Percentiles rank a stretch among this genome's conserved stretches.
phyloP scores from a whole-genome alignment of 2,329 filamentous ascomycete genomes.

The Phialocephala subalpina region DNA sequence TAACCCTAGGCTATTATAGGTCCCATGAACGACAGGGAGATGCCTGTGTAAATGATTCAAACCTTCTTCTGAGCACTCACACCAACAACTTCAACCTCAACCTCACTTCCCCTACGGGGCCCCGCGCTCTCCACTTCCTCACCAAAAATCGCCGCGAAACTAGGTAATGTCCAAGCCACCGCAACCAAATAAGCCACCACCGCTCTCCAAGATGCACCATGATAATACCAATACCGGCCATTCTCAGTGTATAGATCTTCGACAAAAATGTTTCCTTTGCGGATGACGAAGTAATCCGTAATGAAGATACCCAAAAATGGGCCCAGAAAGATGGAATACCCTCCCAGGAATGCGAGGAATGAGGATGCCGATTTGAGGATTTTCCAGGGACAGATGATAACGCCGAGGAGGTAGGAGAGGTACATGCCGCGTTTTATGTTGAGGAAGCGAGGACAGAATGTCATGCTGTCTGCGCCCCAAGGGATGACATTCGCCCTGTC shows the following conservation, averaged over 20 bases:
- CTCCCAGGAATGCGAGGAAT: conserved; percentile 13
- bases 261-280: conserved; percentile 13
- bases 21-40: too few relatives aligned
- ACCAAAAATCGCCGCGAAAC: conserved; percentile 17
- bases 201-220: conserved; percentile 9
- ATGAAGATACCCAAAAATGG: conserved; percentile 16
- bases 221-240: conserved; percentile 6
- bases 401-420: not conserved
- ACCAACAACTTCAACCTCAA: too few relatives aligned
- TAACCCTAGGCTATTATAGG: too few relatives aligned
- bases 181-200: conserved; percentile 9
- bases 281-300: conserved; percentile 14
- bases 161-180: conserved; percentile 10
- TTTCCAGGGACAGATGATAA: conserved; percentile 12
- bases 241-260: conserved; percentile 1
- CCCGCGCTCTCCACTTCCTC: not conserved
- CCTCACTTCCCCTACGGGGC: not conserved
- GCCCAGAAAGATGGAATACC: conserved; percentile 15
- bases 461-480: conserved; percentile 11
- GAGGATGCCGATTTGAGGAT: conserved; percentile 11
- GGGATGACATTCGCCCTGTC: conserved; percentile 14
- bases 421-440: conserved; percentile 6
- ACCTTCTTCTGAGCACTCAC: too few relatives aligned
- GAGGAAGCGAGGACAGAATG: conserved; percentile 6
- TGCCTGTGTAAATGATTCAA: too few relatives aligned